Base-by-base conservation (phyloP, 2,329 filamentous ascomycete genomes). In the Aspergillus flavus region DNA sequence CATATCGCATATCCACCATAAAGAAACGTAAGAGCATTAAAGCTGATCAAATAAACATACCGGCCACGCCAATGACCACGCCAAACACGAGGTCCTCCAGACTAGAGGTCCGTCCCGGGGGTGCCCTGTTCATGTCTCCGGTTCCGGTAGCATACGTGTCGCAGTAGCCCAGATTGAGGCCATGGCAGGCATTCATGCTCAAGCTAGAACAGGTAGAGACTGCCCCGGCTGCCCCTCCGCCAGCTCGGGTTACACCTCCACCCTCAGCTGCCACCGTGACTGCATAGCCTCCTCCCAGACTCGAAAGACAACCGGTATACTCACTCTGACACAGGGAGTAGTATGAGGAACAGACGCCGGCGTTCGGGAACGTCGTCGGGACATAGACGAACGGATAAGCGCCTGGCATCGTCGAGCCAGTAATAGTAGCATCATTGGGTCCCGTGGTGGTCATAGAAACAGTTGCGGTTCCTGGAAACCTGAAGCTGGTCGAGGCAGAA, bases 311-410 rank as follows among this genome's bases (percentile, higher is more conserved):
- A 30, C 71, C 74, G 9, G 78, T 72, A 60, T 78, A 83, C 59
- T 85, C 80, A 46, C 75, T 78, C 70, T 84, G 79, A 64, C 85
- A 86, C 61, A 77, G 76, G 39, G 82, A 82, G 75, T 85, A 86
- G 73, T 84, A 84, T 55, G 81, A 82, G 32, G 83, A 82, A 73
- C 85, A 87, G 45, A 79, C 78, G 58, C 77, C 80, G 64, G 82
- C 80, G 63, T 85, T 81, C 34, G 76, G 72, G 71, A 86, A 86
- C 62, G 81, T 81, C 2, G 85, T 86, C 19, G 85, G 82, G 58
- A 86, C 83, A 68, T 79, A 79, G 58, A 83, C 72, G 66, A 85
- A 86, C 21, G 84, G 83, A 65, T 82, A 87, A 14, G 78, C 77
- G 63, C 83, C 84, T 30, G 80, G 71, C 21, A 85, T 76, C n/a